A percentile compares a stretch with the other conserved stretches of the same genome.
These are phyloP conservation scores for Dispira parvispora DNA, from an alignment of 192 early-diverging fungal species.

Conservation along the genomic window DNA sequence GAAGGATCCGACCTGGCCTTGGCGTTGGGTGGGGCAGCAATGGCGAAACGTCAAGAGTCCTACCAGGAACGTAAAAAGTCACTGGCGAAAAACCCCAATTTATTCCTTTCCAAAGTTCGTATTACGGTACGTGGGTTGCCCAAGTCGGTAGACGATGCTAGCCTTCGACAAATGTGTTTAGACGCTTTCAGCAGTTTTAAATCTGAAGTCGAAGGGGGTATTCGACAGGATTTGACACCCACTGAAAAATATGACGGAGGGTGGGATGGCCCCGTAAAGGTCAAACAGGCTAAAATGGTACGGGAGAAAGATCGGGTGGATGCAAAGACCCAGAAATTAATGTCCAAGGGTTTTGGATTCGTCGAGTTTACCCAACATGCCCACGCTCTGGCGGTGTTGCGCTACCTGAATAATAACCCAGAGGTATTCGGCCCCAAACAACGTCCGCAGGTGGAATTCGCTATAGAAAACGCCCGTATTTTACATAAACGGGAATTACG, in stretches of 20 bases:
- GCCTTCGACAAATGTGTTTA: constrained; percentile 37
- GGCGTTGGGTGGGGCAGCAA: constrained; percentile 45
- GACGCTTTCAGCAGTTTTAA: constrained; percentile 58
- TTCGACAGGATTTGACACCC: constrained; percentile 31
- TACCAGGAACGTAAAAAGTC: constrained; percentile 65
- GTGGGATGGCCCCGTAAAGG: constrained; percentile 38
- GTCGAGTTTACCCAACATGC: constrained; percentile 76
- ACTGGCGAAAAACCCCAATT: constrained; percentile 70
- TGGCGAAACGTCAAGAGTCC: constrained; percentile 72
- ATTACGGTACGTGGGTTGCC: constrained; percentile 80
- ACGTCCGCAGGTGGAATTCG: constrained; percentile 76
- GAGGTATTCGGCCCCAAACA: constrained; percentile 45
- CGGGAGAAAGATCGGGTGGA: constrained; percentile 66
- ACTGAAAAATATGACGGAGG: constrained; percentile 43
- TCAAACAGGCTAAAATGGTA: constrained; percentile 71
- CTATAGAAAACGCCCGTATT: constrained; percentile 74
- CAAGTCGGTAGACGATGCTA: constrained; percentile 48
- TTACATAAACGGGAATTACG: constrained; percentile 46
- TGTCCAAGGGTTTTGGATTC: constrained; percentile 84
- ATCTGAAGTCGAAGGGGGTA: constrained; percentile 45
- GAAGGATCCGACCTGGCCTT: constrained; percentile 62
- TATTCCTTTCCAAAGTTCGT: constrained; percentile 76
- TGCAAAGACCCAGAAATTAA: constrained; percentile 37
- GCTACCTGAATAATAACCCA: constrained; percentile 77
- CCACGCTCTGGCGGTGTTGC: constrained; percentile 81